Base-by-base conservation (phyloP, 345 rosid species). In the Eucalyptus regnans region DNA sequence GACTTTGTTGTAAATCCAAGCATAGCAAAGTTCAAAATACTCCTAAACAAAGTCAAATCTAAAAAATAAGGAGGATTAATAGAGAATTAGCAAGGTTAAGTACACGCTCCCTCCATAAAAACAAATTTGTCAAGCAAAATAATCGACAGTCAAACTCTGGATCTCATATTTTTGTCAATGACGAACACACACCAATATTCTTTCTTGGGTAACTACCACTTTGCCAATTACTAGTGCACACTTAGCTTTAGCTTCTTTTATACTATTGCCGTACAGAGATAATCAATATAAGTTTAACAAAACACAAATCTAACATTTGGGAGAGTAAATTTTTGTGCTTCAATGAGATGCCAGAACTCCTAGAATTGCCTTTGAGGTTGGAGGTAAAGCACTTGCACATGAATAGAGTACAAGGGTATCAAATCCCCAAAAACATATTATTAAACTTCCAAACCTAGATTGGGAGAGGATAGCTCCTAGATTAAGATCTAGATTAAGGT, bases 261-360 rank as follows among this genome's bases (percentile, higher is more conserved):
- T 15, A 60, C 15, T 7, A 60, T 60, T 0, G 7, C 2, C 16
- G 0, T 5, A 27, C 1, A 0, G 12, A 5, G 12, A 27, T 6
- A 12, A 60, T 29, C 14, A 27, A 27, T 12, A 60, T 12, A 60
- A 27, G 16, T 60, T 27, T 12, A 60, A 3, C 66, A 60, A 60
- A 60, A 25, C 31, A 60, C 31, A 60, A 27, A 60, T 60, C 8
- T 9, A 1, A 60, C 7, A 27, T 60, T 60, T 27, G 68, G 15
- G 31, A 60, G 31, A 27, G 31, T 29, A 60, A 60, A 60, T 60
- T 18, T 54, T 20, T 4, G 1, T 54, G 58, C 4, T 54, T 54
- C 25, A 60, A 3, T 0, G 1, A 60, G 68, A 60, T 0, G 8
- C 7, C 2, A 27, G 2, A 27, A 2, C 16, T 60, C 29, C 4